Conservation (phyloP, 1,139 yeast genomes). For the Geotrichum phurueaensis region DNA sequence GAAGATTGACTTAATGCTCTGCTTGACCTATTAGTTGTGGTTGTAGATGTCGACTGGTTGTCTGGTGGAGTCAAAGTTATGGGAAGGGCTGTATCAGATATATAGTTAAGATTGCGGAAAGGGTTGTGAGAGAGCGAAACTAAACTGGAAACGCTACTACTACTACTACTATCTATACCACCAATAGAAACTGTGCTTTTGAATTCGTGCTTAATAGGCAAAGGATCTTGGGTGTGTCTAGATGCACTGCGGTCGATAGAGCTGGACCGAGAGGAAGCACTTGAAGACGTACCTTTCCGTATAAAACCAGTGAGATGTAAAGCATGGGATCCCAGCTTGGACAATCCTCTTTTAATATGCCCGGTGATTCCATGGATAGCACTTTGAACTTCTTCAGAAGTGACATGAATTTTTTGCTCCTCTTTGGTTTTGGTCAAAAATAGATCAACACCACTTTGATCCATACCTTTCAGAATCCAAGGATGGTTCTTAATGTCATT, state of each 20-base stretch:
- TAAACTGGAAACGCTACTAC: constrained; percentile 8
- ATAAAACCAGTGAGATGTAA: constrained; percentile 40
- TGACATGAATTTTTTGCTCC: constrained; percentile 48
- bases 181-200: constrained; percentile 1
- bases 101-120: not conserved
- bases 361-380: constrained; percentile 74
- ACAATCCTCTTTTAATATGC: constrained; percentile 49
- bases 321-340: constrained; percentile 43
- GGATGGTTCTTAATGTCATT: constrained; percentile 74
- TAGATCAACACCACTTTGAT: constrained; percentile 38
- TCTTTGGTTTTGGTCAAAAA: constrained; percentile 33
- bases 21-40: not conserved
- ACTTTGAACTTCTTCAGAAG: constrained; percentile 60
- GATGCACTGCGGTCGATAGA: constrained; percentile 7
- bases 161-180: constrained; percentile 5
- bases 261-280: constrained; percentile 16
- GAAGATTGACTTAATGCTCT: constrained; percentile 8
- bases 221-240: constrained; percentile 7
- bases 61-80: not conserved
- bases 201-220: not conserved
- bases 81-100: not conserved
- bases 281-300: constrained; percentile 19
- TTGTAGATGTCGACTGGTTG: not conserved
- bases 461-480: constrained; percentile 61
- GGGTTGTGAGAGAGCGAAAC: not conserved